A percentile compares a stretch with the other conserved stretches of the same genome.
phyloP scores from a whole-genome alignment of 2,329 filamentous ascomycete genomes.

The Paecilomyces sp. region DNA sequence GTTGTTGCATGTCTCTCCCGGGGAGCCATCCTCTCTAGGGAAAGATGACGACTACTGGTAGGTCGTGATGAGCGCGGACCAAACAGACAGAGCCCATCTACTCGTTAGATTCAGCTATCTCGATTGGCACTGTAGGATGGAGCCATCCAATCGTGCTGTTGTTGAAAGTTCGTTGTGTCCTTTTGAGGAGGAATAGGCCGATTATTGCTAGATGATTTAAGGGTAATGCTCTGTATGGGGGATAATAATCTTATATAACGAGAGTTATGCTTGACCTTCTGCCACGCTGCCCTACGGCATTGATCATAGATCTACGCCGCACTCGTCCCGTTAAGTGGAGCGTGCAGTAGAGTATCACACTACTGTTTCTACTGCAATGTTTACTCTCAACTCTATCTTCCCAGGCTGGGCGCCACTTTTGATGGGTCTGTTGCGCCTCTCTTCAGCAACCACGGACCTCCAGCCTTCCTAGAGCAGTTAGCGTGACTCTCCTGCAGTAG shows the following conservation, averaged over 20 bases:
- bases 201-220: not conserved
- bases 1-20: not conserved
- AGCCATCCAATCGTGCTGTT: not conserved
- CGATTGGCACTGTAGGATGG: not conserved
- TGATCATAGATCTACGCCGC: no score
- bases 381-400: not conserved
- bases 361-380: no score
- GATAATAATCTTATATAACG: no score
- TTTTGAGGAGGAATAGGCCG: no score
- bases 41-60: not conserved
- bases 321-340: no score
- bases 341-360: no score
- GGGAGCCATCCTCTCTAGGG: not conserved
- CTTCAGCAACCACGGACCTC: not conserved
- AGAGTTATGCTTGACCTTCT: no score
- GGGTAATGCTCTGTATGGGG: no score
- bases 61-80: not conserved
- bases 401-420: not conserved
- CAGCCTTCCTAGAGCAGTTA: not conserved
- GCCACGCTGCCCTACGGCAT: no score
- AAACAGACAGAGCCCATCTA: not conserved
- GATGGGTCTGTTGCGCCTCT: not conserved
- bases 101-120: not conserved
- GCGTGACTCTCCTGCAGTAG: not conserved
- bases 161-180: not conserved